Evolutionary conservation across 208 protist genomes (phyloP).

Genomic region (Trypanosoma theileri): DNA sequence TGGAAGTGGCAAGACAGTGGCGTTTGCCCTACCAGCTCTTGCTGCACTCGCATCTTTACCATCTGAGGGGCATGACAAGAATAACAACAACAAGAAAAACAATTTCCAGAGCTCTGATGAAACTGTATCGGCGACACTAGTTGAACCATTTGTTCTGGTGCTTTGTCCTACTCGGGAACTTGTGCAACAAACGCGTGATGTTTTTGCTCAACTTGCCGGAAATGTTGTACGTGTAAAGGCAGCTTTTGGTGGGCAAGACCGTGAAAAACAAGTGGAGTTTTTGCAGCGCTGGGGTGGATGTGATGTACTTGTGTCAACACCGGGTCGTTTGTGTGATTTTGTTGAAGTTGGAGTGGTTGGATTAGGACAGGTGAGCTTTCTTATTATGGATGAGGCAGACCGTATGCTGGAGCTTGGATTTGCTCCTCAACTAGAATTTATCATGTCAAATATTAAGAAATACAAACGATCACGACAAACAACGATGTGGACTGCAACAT

Average conservation of each 20-base stretch:
- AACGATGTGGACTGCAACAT: conserved; percentile 91
- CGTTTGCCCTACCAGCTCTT: conserved; percentile 94
- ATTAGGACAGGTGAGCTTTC: conserved; percentile 73
- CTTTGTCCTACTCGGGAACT: conserved; percentile 97
- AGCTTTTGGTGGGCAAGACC: conserved; percentile 90
- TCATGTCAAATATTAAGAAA: conserved; percentile 73
- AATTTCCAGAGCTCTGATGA: background rate
- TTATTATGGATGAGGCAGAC: conserved; percentile 96
- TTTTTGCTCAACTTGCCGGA: conserved; percentile 61
- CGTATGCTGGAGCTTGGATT: conserved; percentile 93
- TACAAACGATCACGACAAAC: conserved; percentile 84
- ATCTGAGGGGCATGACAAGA: background rate
- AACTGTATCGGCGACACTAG: background rate
- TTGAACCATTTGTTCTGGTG: conserved; percentile 89
- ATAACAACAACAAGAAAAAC: conserved; percentile 5
- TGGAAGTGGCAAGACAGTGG: conserved; percentile 96
- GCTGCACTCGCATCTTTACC: conserved; percentile 25
- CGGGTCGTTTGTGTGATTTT: conserved; percentile 65
- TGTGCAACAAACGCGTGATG: conserved; percentile 93
- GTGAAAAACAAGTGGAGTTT: conserved; percentile 79
- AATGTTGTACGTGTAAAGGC: conserved; percentile 75
- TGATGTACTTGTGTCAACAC: conserved; percentile 92
- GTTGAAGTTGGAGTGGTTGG: conserved; percentile 47
- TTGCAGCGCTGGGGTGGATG: conserved; percentile 72
- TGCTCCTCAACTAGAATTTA: conserved; percentile 66